phyloP scores from a whole-genome alignment of 306 rosid species.

The Dalbergia cochinchinensis region DNA sequence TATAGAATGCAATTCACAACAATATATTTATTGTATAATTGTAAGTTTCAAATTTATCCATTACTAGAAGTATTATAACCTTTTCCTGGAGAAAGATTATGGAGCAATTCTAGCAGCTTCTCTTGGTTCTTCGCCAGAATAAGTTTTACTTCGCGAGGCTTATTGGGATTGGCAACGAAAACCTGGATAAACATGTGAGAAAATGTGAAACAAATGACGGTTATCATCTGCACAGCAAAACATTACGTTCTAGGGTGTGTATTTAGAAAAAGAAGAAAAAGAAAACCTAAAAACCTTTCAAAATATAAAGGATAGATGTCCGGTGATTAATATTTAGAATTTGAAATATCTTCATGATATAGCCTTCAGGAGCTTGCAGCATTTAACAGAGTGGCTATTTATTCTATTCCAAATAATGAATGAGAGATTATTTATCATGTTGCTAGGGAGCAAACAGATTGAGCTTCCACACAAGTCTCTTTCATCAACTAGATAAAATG shows the following conservation, averaged over 20 bases:
- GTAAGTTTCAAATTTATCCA: conserved; percentile 30
- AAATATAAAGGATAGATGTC: neutral
- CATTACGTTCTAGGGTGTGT: neutral
- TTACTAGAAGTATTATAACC: conserved; percentile 56
- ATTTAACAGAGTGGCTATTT: conserved; percentile 3
- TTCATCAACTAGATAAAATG: conserved; percentile 19
- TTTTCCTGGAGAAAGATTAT: conserved; percentile 79
- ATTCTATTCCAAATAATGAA: neutral
- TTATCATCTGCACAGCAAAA: conserved; percentile 18
- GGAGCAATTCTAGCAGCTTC: conserved; percentile 83
- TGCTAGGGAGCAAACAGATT: neutral
- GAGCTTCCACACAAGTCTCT: conserved; percentile 15
- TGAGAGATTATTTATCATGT: neutral
- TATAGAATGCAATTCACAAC: conserved; percentile 23
- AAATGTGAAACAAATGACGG: conserved; percentile 1
- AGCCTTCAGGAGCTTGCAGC: conserved; percentile 23
- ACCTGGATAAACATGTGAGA: conserved; percentile 59
- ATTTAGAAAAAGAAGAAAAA: neutral
- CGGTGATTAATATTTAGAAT: neutral
- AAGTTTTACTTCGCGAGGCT: conserved; percentile 81
- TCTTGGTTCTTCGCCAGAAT: conserved; percentile 79
- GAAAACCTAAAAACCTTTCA: neutral
- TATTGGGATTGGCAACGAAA: conserved; percentile 93
- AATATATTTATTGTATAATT: neutral
- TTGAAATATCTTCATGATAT: conserved; percentile 7